Base-by-base conservation (phyloP, 805 yeast species). In the Ogataea polymorpha region DNA sequence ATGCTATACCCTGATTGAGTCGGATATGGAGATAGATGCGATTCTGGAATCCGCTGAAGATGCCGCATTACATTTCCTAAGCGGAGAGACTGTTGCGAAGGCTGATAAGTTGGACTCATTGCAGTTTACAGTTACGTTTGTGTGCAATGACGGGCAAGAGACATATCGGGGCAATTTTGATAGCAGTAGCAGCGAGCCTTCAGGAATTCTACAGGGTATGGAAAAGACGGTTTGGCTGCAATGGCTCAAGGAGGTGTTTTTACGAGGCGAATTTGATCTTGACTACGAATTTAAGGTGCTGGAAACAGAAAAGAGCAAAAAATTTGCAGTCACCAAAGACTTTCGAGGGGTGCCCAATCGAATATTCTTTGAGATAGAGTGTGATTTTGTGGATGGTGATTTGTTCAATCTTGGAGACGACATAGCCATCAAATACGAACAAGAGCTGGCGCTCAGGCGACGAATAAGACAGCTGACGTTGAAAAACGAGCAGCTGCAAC, bases 1-100 rank as follows among this genome's bases (percentile, higher is more conserved):
- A 31, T 44, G 51, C 28, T 47, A 47, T 27, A 38, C 45, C 4
- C 24, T 47, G 31, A 27, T 47, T 13, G 48, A 47, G 24, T 35
- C 44, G 12, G 28, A 38, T 6, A 18, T 12, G 10, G 20, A 18
- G 24, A 13, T 5, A 24, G 33, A 14, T 5, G 29, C 14, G 20
- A 16, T 9, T 8, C 9, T 7, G n/a, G 12, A 15, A 14, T 12
- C 7, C 5, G 17, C 7, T 5, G 18, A 16, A 4, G 42, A 39
- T 23, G 23, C 12, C 3, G 21, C 33, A 6, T n/a, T 17, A 6
- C 14, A 9, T 5, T 23, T 12, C 23, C 23, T 33, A 9, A 27
- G 23, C 8, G 30, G 21, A 11, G 28, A 20, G 17, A n/a, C 23
- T 10, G 3, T 23, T 9, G 25, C 13, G 2, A 14, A 18, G 5